These are phyloP conservation scores for Aciculosporium take DNA, from an alignment of 2,329 filamentous ascomycete genomes.

Conservation along the genomic window DNA sequence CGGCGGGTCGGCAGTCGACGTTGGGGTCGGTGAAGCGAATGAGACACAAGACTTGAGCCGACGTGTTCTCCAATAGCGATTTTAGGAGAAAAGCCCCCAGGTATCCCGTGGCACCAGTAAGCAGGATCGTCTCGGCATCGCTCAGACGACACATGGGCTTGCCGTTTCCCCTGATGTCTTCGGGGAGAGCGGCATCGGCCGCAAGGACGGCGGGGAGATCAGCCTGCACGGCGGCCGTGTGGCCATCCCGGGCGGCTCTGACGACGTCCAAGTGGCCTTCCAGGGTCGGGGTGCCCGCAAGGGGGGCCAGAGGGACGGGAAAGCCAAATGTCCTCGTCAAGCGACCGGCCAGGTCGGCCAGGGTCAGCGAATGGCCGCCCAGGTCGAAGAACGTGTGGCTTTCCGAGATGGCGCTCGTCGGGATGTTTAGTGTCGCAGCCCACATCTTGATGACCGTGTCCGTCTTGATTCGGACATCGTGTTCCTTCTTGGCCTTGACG, in stretches of 20 bases:
- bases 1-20: constrained; percentile 48
- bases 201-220: constrained; percentile 57
- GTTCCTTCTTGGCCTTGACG: constrained; percentile 28
- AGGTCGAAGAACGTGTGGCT: constrained; percentile 72
- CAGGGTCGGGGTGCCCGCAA: constrained; percentile 58
- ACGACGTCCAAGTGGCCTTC: constrained; percentile 59
- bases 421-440: constrained; percentile 56
- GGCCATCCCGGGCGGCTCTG: constrained; percentile 54
- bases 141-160: constrained; percentile 43
- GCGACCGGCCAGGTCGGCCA: constrained; percentile 63
- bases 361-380: constrained; percentile 61
- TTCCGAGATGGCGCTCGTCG: constrained; percentile 45
- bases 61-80: constrained; percentile 52
- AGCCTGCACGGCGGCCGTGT: constrained; percentile 60
- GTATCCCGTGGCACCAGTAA: constrained; percentile 66
- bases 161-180: constrained; percentile 48
- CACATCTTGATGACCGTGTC: constrained; percentile 57
- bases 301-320: constrained; percentile 53
- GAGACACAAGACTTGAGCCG: constrained; percentile 56
- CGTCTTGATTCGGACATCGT: constrained; percentile 49
- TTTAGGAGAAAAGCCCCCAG: constrained; percentile 61
- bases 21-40: constrained; percentile 58
- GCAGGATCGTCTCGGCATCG: constrained; percentile 52
- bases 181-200: constrained; percentile 51
- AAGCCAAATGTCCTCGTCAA: constrained; percentile 59